phyloP scores from a whole-genome alignment of 352 stramenopile genomes.

The Pythium sp. region DNA sequence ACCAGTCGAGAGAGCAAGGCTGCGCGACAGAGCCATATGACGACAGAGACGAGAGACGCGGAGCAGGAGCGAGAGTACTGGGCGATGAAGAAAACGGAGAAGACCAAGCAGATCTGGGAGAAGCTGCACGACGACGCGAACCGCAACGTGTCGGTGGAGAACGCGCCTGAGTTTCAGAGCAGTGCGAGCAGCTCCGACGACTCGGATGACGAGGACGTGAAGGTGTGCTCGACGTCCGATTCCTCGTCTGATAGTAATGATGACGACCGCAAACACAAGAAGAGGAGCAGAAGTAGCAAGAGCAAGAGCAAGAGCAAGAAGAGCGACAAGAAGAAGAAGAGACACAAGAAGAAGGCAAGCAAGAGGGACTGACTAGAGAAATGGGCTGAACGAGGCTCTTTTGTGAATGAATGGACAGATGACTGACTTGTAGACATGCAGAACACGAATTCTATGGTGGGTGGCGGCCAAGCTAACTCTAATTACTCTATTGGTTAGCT shows the following conservation, averaged over 20 bases:
- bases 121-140: slow-evolving; percentile 28
- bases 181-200: slow-evolving; percentile 28
- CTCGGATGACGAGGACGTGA: slow-evolving; percentile 41
- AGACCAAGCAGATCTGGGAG: slow-evolving; percentile 53
- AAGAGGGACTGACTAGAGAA: slow-evolving; percentile 14
- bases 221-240: slow-evolving; percentile 11
- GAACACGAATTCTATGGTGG: slow-evolving; percentile 15
- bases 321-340: slow-evolving; percentile 14
- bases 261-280: slow-evolving; percentile 18
- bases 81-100: slow-evolving; percentile 55
- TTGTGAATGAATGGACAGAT: background rate
- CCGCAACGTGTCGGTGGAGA: slow-evolving; percentile 43
- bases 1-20: background rate
- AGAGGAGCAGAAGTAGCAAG: slow-evolving; percentile 18
- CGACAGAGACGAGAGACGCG: background rate
- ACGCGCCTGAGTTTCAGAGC: slow-evolving; percentile 39
- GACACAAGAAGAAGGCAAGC: slow-evolving; percentile 10
- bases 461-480: background rate
- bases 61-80: slow-evolving; percentile 47
- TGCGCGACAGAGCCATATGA: background rate
- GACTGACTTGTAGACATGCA: slow-evolving; percentile 3
- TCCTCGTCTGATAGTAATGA: slow-evolving; percentile 6
- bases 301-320: slow-evolving; percentile 6
- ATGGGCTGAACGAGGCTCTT: slow-evolving; percentile 1
- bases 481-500: slow-evolving; percentile 15